Evolutionary conservation across 768 basidiomycete genomes (phyloP).

Genomic region (Plicaturopsis crispa): DNA sequence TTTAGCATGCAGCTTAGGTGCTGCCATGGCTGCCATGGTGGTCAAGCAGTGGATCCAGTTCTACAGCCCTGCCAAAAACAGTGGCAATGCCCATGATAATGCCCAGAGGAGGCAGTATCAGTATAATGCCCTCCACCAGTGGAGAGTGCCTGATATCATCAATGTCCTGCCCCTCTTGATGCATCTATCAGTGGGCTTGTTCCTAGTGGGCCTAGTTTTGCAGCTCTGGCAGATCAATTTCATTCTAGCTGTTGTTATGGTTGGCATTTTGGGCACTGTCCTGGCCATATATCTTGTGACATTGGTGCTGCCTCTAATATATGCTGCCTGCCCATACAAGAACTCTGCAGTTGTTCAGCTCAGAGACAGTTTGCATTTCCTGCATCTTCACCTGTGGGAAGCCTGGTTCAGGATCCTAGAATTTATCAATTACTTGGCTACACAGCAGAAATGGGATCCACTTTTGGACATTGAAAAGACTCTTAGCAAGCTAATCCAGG

Average conservation of each 20-base stretch:
- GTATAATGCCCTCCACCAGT: slow-evolving; percentile 18
- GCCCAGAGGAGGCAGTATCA: slow-evolving; percentile 16
- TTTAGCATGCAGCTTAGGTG: slow-evolving; percentile 28
- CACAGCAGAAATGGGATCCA: not conserved
- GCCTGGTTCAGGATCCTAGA: not conserved
- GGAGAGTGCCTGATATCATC: slow-evolving; percentile 25
- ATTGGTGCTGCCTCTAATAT: slow-evolving; percentile 29
- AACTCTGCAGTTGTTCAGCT: slow-evolving; percentile 33
- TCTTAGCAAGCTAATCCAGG: not conserved
- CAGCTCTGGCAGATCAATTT: slow-evolving; percentile 30
- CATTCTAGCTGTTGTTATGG: slow-evolving; percentile 24
- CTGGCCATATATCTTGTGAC: slow-evolving; percentile 30
- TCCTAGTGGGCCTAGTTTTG: slow-evolving; percentile 33
- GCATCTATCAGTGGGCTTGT: slow-evolving; percentile 31
- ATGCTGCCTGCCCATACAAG: slow-evolving; percentile 33
- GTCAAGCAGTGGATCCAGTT: slow-evolving; percentile 38
- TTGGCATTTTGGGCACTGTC: slow-evolving; percentile 25
- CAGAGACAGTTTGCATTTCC: no score
- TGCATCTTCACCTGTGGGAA: no score
- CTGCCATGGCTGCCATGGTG: slow-evolving; percentile 30
- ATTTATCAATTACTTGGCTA: no score
- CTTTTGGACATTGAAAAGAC: not conserved
- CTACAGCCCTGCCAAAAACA: slow-evolving; percentile 23
- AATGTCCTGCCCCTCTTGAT: slow-evolving; percentile 31
- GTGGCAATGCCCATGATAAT: slow-evolving; percentile 11